phyloP scores from a whole-genome alignment of 768 basidiomycete species.

The Podaxis sp. region DNA sequence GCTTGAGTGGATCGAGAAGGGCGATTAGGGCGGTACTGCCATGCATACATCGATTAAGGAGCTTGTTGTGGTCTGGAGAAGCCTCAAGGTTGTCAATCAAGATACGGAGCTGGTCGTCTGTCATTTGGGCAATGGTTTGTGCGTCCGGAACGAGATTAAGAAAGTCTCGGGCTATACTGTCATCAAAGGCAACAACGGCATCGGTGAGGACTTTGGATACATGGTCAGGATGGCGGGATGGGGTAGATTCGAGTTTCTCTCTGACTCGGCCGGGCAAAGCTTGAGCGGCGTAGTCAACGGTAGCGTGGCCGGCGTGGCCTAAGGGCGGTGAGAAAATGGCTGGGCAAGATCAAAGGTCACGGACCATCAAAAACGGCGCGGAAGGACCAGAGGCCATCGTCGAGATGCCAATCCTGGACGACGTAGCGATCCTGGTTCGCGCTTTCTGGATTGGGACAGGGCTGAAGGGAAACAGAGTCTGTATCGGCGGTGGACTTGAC shows the following conservation, averaged over 20 bases:
- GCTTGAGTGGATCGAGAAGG: constrained; percentile 39
- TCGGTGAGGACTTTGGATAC: constrained; percentile 33
- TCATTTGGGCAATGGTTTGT: constrained; percentile 29
- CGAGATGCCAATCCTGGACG: constrained; percentile 38
- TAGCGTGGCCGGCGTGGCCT: constrained; percentile 50
- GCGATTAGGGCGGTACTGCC: constrained; percentile 52
- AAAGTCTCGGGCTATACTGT: constrained; percentile 34
- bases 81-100: constrained; percentile 42
- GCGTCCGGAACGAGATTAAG: constrained; percentile 43
- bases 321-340: neutral
- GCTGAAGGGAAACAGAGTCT: constrained; percentile 47
- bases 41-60: constrained; percentile 45
- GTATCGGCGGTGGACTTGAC: constrained; percentile 32
- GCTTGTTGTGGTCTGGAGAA: constrained; percentile 22
- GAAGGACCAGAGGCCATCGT: constrained; percentile 42
- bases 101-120: constrained; percentile 37
- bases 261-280: constrained; percentile 33
- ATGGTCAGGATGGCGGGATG: constrained; percentile 17
- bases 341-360: constrained; percentile 7
- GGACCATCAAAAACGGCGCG: constrained; percentile 50
- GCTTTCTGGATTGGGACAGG: constrained; percentile 39
- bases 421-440: constrained; percentile 47
- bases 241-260: constrained; percentile 22
- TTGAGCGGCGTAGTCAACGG: constrained; percentile 39
- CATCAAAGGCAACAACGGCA: constrained; percentile 39